Percentiles rank a stretch among this genome's conserved stretches.
Evolutionary conservation across 208 protist species (phyloP).

Genomic region (Wallacemonas sp.): DNA sequence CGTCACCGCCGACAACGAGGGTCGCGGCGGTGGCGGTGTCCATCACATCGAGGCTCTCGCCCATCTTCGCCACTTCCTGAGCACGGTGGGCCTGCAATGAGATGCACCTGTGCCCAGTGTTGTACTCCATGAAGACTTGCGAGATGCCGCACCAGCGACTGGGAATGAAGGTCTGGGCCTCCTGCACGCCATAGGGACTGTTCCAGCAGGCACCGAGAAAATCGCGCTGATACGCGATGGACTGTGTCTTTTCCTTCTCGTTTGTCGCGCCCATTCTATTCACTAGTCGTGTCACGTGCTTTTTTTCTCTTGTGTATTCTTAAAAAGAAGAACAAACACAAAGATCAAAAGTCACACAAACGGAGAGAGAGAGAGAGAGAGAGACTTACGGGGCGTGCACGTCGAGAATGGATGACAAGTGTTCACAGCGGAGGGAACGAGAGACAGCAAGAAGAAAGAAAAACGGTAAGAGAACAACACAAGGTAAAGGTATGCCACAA

Average conservation of each 20-base stretch:
- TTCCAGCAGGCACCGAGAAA: constrained; percentile 62
- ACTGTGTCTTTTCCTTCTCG: constrained; percentile 37
- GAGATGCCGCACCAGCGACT: constrained; percentile 64
- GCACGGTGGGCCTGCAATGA: constrained; percentile 30
- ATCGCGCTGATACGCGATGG: constrained; percentile 58
- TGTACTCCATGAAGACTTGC: constrained; percentile 40
- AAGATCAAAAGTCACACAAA: constrained; percentile 7
- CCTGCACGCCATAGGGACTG: constrained; percentile 38
- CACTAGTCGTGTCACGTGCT: background rate
- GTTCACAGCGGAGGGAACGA: no score
- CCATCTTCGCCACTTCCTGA: constrained; percentile 13
- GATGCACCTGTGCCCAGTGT: constrained; percentile 59
- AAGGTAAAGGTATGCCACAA: no score
- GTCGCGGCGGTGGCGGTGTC: constrained; percentile 17
- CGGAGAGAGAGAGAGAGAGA: background rate
- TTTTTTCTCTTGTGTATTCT: constrained; percentile 15
- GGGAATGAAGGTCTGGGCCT: constrained; percentile 37
- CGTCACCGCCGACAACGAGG: constrained; percentile 3
- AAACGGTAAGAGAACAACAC: constrained; percentile 19
- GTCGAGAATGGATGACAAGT: background rate
- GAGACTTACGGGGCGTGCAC: background rate
- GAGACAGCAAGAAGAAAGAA: constrained; percentile 11
- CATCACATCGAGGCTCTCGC: constrained; percentile 1
- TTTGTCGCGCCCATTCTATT: constrained; percentile 34
- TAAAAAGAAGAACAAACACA: constrained; percentile 12